Base-by-base conservation (phyloP, 148 eudicot genomes). In the Rhododendron ferrugineum region DNA sequence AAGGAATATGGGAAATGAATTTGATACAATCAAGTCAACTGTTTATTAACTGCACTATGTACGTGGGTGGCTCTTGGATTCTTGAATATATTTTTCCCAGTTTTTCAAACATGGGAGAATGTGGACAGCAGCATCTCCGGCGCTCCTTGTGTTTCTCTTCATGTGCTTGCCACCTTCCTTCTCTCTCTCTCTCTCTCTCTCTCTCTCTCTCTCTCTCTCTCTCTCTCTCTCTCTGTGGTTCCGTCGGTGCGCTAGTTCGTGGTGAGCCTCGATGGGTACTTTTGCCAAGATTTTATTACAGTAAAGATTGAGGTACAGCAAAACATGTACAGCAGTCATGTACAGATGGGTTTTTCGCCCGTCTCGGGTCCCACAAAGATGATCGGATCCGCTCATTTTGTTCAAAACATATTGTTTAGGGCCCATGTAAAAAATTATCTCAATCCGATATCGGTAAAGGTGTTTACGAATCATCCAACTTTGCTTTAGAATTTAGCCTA, bases 91-190 rank as follows among this genome's bases (percentile, higher is more conserved):
- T 15, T 37, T 36, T 46, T 9, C 2, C 20, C 26, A 9, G 13
- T 16, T 82, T 52, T 42, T 42, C 20, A 7, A 11, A 60, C 56
- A 23, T 62, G 16, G 82, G 79, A 83, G 60, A 73, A 26, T 79
- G 86, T 42, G 56, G 50, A 83, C 46, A 68, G 86, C 79, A 44
- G 81, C 84, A 72, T 79, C 73, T 80, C 47, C 74, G 88, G 80
- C 86, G 75, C 81, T 54, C n/a, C 28, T 84, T 79, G 49, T 32
- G 79, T 42, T 72, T 70, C 47, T 8, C 23, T 5, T 78, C 42
- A 40, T 40, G 42, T 40, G 42, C 42, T 40, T 40, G 42, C 42
- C 42, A 40, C 42, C 42, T 5, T 40, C 37, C 34, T 32, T 32
- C 34, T 5, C 0, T 37, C 40, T 4, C 5, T 37, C 40, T 37